Evolutionary conservation across 495 filamentous ascomycete genomes (phyloP), one percentile per base, ranked within the genome.

Genomic region (Tetracladium setigerum): DNA sequence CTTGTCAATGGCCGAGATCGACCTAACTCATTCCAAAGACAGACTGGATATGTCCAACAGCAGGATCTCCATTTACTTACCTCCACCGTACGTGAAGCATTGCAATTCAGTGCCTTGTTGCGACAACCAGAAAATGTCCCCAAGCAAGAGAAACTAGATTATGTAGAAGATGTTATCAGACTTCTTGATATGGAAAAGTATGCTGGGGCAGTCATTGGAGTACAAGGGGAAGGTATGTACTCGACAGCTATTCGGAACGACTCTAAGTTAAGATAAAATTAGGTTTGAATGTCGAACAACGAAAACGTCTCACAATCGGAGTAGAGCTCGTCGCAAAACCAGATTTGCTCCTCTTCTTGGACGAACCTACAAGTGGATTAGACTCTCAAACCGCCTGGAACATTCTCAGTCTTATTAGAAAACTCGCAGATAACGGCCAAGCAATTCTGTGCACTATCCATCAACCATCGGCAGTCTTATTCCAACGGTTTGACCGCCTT

Each of bases 371-470:
- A 6, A 82, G 79, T 38, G 89, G 89, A 46, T 75, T 95, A 5
- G 89, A 95, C 64, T 83, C 81, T 32, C 87, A 89, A 57, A 80
- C 77, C 46, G 84, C 90, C 3, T 95, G 86, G 69, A 90, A 90
- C 50, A 95, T 95, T 50, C 79, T 95, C 11, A 81, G 85, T 38
- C 95, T 95, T 72, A 64, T 95, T 39, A 81, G 82, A 40, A 95
- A 94, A 66, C 74, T 95, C 9, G 82, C 89, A 1, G 78, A 76
- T 1, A 79, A 81, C 31, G 4, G 83, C 86, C 9, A 88, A 89
- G 89, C 89, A 15, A 82, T 95, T 62, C 76, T 95, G 13, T 92
- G 87, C 64, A 95, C 88, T 7, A 94, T 95, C 50, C 89, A 95
- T 61, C 89, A 95, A 56, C 87, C 87, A 4, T 89, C 85, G 0